Evolutionary conservation across 2,329 filamentous ascomycete species (phyloP), one percentile per base, ranked within the genome.

Genomic region (Aspergillus pseudoglaucus): DNA sequence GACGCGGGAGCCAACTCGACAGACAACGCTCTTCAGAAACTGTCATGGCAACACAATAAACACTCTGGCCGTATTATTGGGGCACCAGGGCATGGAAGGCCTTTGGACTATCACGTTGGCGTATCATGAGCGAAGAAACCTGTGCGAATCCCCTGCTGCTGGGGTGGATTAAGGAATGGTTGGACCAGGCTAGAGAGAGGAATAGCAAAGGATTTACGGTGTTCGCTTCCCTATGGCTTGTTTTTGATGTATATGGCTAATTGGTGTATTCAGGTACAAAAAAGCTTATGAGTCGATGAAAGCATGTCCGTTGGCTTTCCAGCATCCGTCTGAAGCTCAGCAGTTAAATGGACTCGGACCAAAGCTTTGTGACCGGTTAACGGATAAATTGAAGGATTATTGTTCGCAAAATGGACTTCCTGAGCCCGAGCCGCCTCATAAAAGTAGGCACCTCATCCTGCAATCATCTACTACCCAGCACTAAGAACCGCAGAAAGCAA

Each of bases 241-340:
- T 37, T 25, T 44, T n/a, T 18, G 12, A 7, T 6, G 22, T 37
- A 18, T n/a, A 10, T 44, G 32, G 17, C 6, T 22, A 39, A 45
- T 58, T 48, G 52, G 30, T 20, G 25, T 7, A 12, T 41, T 3
- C n/a, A 83, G 80, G 0, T 91, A 90, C 65, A 85, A 81, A 54
- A 82, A 84, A 57, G 88, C 88, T 1, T 88, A 88, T 60, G 78
- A 88, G 49, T 86, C 87, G 2, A 79, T 93, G 65, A 87, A 84
- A 66, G 80, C 80, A 10, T 90, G 87, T 53, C 87, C 88, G 0
- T 71, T 88, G 35, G 68, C 70, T 1, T 87, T 89, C 55, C 72
- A 78, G 15, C 88, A 93, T 62, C 87, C 88, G 2, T 82, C 83
- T 5, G 80, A 90, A 68, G 79, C 87, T 1, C 78, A 83, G 57